Evolutionary conservation across 192 early-diverging fungal species (phyloP).

Genomic region (Backusella morwellensis): DNA sequence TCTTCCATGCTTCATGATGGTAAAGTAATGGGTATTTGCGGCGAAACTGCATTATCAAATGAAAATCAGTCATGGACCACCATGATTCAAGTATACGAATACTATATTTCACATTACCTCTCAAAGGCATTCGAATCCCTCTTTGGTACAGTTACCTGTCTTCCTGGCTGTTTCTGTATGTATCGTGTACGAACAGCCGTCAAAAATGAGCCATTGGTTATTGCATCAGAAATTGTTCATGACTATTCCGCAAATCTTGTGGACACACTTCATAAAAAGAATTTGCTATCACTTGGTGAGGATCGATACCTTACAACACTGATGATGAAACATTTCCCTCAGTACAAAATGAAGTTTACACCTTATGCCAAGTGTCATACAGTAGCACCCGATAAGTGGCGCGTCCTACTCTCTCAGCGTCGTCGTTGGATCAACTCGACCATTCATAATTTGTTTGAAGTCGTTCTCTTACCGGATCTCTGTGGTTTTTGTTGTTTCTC

Average conservation of each 20-base stretch:
- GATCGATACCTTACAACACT: slow-evolving; percentile 97
- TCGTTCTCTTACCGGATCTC: slow-evolving; percentile 81
- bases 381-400: slow-evolving; percentile 88
- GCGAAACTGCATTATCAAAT: slow-evolving; percentile 89
- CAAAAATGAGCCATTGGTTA: slow-evolving; percentile 75
- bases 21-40: slow-evolving; percentile 86
- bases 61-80: slow-evolving; percentile 91
- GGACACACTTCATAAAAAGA: slow-evolving; percentile 97
- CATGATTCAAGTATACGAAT: slow-evolving; percentile 97
- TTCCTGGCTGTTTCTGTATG: slow-evolving; percentile 88
- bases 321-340: slow-evolving; percentile 97
- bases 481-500: slow-evolving; percentile 98
- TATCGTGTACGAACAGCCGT: slow-evolving; percentile 70
- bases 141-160: slow-evolving; percentile 79
- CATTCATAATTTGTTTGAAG: slow-evolving; percentile 92
- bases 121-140: slow-evolving; percentile 86
- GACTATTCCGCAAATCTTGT: slow-evolving; percentile 91
- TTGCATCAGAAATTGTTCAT: slow-evolving; percentile 72
- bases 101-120: slow-evolving; percentile 90
- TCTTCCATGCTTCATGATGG: slow-evolving; percentile 79
- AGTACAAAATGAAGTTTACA: slow-evolving; percentile 91
- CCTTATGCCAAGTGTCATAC: slow-evolving; percentile 89
- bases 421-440: slow-evolving; percentile 99
- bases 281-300: slow-evolving; percentile 92
- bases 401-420: slow-evolving; percentile 88